Evolutionary conservation across 106 monocot genomes (phyloP), one percentile per base, ranked within the genome.

Genomic region (Dioscorea zingiberensis): DNA sequence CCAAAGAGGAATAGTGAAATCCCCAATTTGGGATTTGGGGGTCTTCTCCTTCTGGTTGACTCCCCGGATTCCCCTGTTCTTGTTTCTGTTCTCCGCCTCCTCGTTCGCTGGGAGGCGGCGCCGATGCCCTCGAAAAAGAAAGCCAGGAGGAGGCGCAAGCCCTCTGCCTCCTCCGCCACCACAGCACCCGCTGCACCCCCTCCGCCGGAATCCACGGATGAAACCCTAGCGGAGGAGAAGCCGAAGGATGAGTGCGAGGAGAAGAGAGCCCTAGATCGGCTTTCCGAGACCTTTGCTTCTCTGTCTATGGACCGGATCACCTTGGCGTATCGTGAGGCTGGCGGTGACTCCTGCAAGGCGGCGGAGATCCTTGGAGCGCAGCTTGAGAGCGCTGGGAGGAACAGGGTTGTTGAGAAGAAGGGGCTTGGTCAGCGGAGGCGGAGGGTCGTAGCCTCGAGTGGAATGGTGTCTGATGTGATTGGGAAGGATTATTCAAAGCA

Each of bases 391-490:
- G 60, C 81, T 18, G 70, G 60, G 4, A 69, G 69, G 47, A 54
- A 16, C 18, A 12, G 14, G 16, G 48, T 27, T 24, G 63, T 27
- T 21, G 53, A 21, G 10, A 30, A 25, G 69, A 64, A 48, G 25
- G 48, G 18, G 0, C 13, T 11, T 30, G 64, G 47, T 2, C n/a
- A 1, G 4, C 67, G 60, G 78, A 77, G 65, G 67, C 65, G 65
- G 73, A 90, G 38, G 70, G 67, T 69, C 2, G 72, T 73, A 12
- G 82, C 82, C 0, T 54, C 84, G 1, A 80, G 77, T 23, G 94
- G 94, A 2, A 73, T 81, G 62, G 84, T 94, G 10, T 66, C 85
- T 3, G 66, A 73, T 64, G 87, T 87, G 27, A 90, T 90, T 44
- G 85, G 90, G 18, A 94, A 87, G 72, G 80, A 47, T 16, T 81